These are phyloP conservation scores for Thelephora aurantiotincta DNA, from an alignment of 768 basidiomycete species.

Conservation along the genomic window DNA sequence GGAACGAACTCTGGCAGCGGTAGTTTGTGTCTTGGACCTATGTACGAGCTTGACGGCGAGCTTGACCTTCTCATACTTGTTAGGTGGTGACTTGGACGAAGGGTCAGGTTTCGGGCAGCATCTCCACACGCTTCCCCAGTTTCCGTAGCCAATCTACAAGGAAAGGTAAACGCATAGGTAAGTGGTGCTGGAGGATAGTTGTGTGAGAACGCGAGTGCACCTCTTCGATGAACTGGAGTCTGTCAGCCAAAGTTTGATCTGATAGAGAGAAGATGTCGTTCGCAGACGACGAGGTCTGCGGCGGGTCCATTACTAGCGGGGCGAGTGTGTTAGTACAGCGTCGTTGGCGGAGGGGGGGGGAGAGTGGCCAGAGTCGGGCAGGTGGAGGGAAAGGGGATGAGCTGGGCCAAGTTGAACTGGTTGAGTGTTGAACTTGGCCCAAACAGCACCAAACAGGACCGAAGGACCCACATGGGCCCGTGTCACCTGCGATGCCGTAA, in stretches of 20 bases:
- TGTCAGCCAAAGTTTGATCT: slow-evolving; percentile 56
- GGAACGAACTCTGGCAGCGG: slow-evolving; percentile 80
- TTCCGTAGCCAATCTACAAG: slow-evolving; percentile 71
- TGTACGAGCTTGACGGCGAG: slow-evolving; percentile 93
- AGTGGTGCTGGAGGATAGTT: slow-evolving; percentile 4
- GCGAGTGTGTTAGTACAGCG: slow-evolving; percentile 8
- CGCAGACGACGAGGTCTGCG: slow-evolving; percentile 18
- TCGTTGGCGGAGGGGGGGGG: slow-evolving; percentile 4
- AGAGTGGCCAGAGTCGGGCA: slow-evolving; percentile 1
- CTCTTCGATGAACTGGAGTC: slow-evolving; percentile 65
- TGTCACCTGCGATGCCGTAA: no score
- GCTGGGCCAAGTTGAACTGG: no score
- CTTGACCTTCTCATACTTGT: slow-evolving; percentile 31
- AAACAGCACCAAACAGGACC: no score
- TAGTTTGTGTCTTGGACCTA: slow-evolving; percentile 61
- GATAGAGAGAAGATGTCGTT: slow-evolving; percentile 64
- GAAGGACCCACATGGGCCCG: no score
- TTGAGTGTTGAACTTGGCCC: no score
- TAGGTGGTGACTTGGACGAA: slow-evolving; percentile 15
- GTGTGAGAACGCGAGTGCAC: slow-evolving; percentile 20
- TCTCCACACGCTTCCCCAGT: slow-evolving; percentile 89
- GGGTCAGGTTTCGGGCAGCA: slow-evolving; percentile 43
- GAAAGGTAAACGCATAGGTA: slow-evolving; percentile 6
- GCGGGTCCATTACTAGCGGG: slow-evolving; percentile 13
- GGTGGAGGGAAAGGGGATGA: slow-evolving; percentile 3